Conservation (phyloP, 2,329 filamentous ascomycete species). For the Phialophora macrospora region DNA sequence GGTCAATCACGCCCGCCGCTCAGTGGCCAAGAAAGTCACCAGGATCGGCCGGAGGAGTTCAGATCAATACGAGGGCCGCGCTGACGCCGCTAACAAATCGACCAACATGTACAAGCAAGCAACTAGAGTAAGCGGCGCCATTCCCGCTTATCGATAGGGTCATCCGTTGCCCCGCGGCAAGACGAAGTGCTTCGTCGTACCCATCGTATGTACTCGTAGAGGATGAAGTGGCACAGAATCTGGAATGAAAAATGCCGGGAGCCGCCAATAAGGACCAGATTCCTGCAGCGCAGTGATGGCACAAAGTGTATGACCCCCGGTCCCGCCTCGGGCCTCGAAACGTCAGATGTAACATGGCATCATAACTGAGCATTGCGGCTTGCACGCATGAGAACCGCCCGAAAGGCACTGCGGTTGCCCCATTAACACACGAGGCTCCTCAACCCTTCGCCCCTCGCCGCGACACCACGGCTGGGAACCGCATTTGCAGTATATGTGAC, state of each 20-base stretch:
- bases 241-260: neutral
- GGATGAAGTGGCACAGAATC: neutral
- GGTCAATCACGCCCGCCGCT: neutral
- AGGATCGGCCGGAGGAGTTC: neutral
- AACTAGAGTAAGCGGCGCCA: neutral
- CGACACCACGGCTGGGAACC: neutral
- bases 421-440: conserved; percentile 9
- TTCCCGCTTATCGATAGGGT: neutral
- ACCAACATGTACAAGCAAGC: neutral
- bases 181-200: no score
- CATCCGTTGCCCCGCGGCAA: neutral
- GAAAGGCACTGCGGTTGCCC: conserved; percentile 11
- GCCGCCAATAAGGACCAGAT: neutral
- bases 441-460: neutral
- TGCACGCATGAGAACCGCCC: conserved; percentile 15
- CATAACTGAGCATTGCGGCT: conserved; percentile 15
- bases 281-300: neutral
- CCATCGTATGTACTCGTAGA: no score
- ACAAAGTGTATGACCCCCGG: neutral
- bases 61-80: neutral
- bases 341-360: conserved; percentile 20
- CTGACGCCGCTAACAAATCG: neutral
- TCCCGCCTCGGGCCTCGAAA: neutral
- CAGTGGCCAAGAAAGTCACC: neutral
- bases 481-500: conserved; percentile 1